phyloP scores from a whole-genome alignment of 1,139 yeast genomes.

The Lodderomyces pseudojiufengensis region DNA sequence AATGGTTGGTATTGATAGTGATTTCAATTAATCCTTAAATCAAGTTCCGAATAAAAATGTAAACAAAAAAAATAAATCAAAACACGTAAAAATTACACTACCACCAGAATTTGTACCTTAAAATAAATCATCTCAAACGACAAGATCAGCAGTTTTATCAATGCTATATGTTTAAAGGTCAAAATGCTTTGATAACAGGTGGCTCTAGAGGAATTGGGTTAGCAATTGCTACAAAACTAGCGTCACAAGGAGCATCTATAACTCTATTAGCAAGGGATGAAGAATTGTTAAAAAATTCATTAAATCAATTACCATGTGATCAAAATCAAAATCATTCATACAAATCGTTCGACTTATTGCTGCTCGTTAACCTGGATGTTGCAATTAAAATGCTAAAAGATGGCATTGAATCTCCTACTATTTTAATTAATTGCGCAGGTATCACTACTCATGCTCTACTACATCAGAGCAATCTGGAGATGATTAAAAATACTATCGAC shows the following conservation, averaged over 20 bases:
- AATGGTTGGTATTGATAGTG: no score
- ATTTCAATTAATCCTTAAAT: no score
- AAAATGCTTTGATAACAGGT: constrained; percentile 70
- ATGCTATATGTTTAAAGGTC: constrained; percentile 13
- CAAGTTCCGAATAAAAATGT: constrained; percentile 1
- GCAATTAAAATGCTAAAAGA: not conserved
- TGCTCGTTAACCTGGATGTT: constrained; percentile 1
- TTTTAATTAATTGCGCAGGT: constrained; percentile 82
- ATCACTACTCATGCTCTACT: constrained; percentile 60
- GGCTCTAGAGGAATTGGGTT: constrained; percentile 84
- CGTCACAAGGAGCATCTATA: constrained; percentile 59
- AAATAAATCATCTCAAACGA: no score
- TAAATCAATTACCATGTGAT: constrained; percentile 28
- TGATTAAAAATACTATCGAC: constrained; percentile 48
- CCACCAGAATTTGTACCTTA: not conserved
- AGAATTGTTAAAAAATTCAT: constrained; percentile 30
- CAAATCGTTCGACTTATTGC: constrained; percentile 48
- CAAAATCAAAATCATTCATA: constrained; percentile 44
- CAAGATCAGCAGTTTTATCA: no score
- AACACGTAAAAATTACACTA: constrained; percentile 2
- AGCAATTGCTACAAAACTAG: constrained; percentile 56
- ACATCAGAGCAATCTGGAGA: constrained; percentile 37
- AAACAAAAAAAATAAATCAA: not conserved
- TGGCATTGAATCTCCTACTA: constrained; percentile 20
- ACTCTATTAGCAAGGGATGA: constrained; percentile 58